Conservation (phyloP, 2,329 filamentous ascomycete species). For the Fusarium albosuccineum region DNA sequence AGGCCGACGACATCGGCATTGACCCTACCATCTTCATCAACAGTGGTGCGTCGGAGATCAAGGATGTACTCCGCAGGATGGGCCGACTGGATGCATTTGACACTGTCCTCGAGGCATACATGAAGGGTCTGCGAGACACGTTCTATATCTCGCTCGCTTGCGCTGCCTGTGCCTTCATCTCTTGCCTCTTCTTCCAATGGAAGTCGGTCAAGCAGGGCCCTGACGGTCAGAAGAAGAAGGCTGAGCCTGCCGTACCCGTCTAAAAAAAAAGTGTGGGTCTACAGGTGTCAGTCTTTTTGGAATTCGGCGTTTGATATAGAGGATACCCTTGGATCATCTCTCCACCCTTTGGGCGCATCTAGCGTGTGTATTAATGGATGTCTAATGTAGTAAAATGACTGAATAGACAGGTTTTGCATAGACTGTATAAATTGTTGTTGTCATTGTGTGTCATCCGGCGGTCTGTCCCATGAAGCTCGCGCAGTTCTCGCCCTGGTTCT, state of each 20-base stretch:
- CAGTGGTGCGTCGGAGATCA: slow-evolving; percentile 65
- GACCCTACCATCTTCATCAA: slow-evolving; percentile 63
- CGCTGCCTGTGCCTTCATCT: slow-evolving; percentile 60
- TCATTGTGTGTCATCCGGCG: slow-evolving; percentile 58
- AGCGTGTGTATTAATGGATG: slow-evolving; percentile 18
- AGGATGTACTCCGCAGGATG: slow-evolving; percentile 57
- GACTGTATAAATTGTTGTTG: not conserved
- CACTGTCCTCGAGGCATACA: slow-evolving; percentile 62
- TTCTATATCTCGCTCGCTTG: slow-evolving; percentile 66
- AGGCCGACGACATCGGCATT: slow-evolving; percentile 58
- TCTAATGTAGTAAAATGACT: slow-evolving; percentile 15
- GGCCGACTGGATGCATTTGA: slow-evolving; percentile 57
- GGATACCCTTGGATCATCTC: slow-evolving; percentile 44
- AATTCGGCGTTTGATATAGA: slow-evolving; percentile 41
- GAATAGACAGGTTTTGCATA: slow-evolving; percentile 7
- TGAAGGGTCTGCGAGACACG: slow-evolving; percentile 62
- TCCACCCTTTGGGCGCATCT: slow-evolving; percentile 37
- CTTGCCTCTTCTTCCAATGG: slow-evolving; percentile 62
- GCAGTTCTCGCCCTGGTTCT: slow-evolving; percentile 27
- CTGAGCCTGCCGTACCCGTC: slow-evolving; percentile 44
- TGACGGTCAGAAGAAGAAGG: slow-evolving; percentile 45
- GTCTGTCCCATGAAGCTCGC: slow-evolving; percentile 54
- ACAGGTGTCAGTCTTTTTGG: slow-evolving; percentile 5
- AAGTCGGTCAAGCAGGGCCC: slow-evolving; percentile 65
- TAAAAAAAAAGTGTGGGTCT: slow-evolving; percentile 6